Conservation (phyloP, 2,329 filamentous ascomycete genomes). For the Metarhizium robertsii region DNA sequence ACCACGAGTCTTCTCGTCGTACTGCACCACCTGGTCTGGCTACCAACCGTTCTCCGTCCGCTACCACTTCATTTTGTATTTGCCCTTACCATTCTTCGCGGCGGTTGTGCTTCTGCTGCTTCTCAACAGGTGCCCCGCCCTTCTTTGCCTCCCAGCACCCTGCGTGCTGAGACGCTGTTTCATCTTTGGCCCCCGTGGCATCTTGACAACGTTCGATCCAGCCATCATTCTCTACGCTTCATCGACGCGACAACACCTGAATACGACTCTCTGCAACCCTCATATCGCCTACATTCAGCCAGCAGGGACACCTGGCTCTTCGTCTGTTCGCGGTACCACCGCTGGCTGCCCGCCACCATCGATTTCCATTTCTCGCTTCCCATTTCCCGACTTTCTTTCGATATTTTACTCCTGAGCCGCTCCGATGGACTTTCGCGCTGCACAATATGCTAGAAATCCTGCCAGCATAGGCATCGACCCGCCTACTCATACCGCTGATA, state of each 20-base stretch:
- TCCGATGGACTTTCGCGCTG: neutral
- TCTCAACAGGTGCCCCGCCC: neutral
- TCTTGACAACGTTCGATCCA: neutral
- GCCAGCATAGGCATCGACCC: constrained; percentile 9
- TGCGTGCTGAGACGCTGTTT: neutral
- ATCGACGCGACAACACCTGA: neutral
- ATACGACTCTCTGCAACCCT: neutral
- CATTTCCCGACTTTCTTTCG: too few relatives aligned
- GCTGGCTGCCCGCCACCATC: too few relatives aligned
- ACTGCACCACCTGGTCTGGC: neutral
- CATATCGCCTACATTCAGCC: neutral
- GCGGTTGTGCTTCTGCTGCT: neutral
- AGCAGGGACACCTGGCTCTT: neutral
- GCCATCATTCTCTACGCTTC: neutral
- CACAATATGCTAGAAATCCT: neutral
- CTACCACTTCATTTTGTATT: neutral
- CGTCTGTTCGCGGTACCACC: neutral
- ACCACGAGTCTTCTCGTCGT: neutral
- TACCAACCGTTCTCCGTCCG: neutral
- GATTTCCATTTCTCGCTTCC: too few relatives aligned
- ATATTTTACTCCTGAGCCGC: too few relatives aligned
- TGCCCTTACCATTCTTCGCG: too few relatives aligned
- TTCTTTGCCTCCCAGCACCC: neutral
- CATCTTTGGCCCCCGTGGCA: neutral
- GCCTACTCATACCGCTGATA: constrained; percentile 6